Base-by-base conservation (phyloP, 179 eudicot genomes). In the Patellifolia procumbens region DNA sequence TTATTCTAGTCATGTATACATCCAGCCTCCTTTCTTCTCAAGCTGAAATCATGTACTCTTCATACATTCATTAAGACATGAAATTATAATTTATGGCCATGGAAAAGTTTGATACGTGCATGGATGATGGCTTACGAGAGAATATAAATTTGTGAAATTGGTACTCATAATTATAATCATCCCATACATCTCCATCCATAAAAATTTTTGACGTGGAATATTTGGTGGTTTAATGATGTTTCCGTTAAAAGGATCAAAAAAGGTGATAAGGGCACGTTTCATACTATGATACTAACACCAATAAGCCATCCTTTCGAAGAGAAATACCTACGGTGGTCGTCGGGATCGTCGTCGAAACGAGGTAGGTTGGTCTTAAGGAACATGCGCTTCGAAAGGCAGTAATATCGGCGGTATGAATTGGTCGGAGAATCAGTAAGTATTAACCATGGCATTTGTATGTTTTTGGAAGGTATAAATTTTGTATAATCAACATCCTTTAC, bases 291-390 rank as follows among this genome's bases (percentile, higher is more conserved):
- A 31, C 35, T 31, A 0, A 72, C 34, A 13, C 34, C 35, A 24
- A 71, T 71, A 1, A 71, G 63, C 48, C 74, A 71, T 1, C 74
- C 74, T 13, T 42, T 42, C 4, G 75, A 72, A 3, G 75, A 72
- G 75, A 72, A 72, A 22, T 37, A 72, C 32, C 65, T 39, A 4
- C 42, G 20, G 5, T 35, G 46, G 2, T 71, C 63, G 16, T 39
- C 51, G 22, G 16, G 26, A 7, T 34, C 63, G 10, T 22, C 22
- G 11, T 20, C n/a, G 20, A 2, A 26, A 22, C 4, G 15, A 1
- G 75, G 75, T 13, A 72, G 60, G 53, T 55, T 22, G 20, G 56
- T n/a, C n/a, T 56, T 37, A 22, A 15, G 65, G 48, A 35, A 72
- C 75, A 55, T 72, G 49, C 35, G 22, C 20, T 56, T 72, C 12